Base-by-base conservation (phyloP, 768 basidiomycete genomes). In the Heimioporus sp. region DNA sequence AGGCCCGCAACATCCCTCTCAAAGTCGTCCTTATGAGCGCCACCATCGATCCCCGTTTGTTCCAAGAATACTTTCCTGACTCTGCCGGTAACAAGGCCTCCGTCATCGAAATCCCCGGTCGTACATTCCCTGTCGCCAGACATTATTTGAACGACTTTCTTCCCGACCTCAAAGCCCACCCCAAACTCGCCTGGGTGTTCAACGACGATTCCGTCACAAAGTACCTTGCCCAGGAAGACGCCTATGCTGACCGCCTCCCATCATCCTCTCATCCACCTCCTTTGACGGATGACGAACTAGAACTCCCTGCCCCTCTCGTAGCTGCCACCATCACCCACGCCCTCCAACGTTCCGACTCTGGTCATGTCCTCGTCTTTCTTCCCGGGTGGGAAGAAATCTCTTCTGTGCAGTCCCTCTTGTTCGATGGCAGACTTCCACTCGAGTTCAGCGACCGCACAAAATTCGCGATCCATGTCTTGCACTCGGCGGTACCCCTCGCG, bases 21-120 rank as follows among this genome's bases (percentile, higher is more conserved):
- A 94, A 93, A 68, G 76, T 98, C 56, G 72, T 97, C 39, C 80
- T 98, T 50, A 97, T 98, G 94, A 95, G 91, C 63, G 95, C 95
- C 10, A 98, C 95, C 40, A 92, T 98, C 64, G 91, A 97, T 61
- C 89, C 94, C 10, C 80, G 80, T 0, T 77, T 96, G 21, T 98
- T 97, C 80, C 86, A 90, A 64, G 73, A 79, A 11, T 98, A 98
- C 73, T 98, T 98, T 75, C 72, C 76, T 9, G 81, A 87, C 61
- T 73, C 79, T 16, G 54, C 69, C 0, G 84, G 83, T 19, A 64
- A 72, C 13, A 83, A 80, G 2, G 88, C 92, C 0, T 76, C 79
- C 17, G 81, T 90, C 15, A 78, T 92, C 35, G 86, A 92, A 52
- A 75, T 97, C 31, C 91, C 93, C n/a, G 95, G 95, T 45, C 85